Evolutionary conservation across 805 yeast genomes (phyloP).

Genomic region (Saturnispora serradocipensis): DNA sequence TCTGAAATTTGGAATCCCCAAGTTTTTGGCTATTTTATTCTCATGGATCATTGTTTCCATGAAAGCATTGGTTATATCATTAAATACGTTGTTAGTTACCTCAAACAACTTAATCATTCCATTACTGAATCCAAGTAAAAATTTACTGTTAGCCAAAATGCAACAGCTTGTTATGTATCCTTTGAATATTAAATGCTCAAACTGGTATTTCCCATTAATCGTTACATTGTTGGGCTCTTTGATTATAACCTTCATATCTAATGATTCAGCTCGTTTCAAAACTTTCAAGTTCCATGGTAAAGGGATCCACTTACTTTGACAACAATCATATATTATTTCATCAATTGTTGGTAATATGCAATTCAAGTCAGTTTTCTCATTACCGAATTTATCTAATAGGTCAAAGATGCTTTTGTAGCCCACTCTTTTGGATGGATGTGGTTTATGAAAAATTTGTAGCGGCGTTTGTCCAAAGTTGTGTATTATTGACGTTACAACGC

Average conservation of each 20-base stretch:
- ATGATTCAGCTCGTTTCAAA: slow-evolving; percentile 2
- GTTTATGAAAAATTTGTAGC: slow-evolving; percentile 52
- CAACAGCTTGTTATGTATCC: slow-evolving; percentile 31
- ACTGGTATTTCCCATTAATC: slow-evolving; percentile 32
- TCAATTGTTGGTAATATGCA: neutral
- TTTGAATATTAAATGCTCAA: slow-evolving; percentile 33
- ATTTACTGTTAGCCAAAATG: slow-evolving; percentile 32
- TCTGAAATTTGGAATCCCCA: slow-evolving; percentile 9
- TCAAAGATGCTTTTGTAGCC: slow-evolving; percentile 13
- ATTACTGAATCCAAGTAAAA: slow-evolving; percentile 43
- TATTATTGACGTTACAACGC: slow-evolving; percentile 74
- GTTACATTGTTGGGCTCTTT: slow-evolving; percentile 13
- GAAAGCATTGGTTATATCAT: slow-evolving; percentile 36
- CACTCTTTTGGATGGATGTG: slow-evolving; percentile 49
- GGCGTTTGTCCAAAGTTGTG: slow-evolving; percentile 94
- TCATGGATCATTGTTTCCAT: slow-evolving; percentile 13
- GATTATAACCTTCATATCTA: slow-evolving; percentile 9
- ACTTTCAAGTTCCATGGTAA: slow-evolving; percentile 17
- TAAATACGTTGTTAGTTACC: slow-evolving; percentile 11
- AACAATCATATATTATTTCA: slow-evolving; percentile 26
- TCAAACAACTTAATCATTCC: slow-evolving; percentile 46
- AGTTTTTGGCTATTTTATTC: neutral
- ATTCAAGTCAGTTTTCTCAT: neutral
- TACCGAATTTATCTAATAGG: slow-evolving; percentile 6
- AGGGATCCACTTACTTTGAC: slow-evolving; percentile 42